A percentile compares a stretch with the other conserved stretches of the same genome.
Evolutionary conservation across 2,329 filamentous ascomycete species (phyloP).

Genomic region (Cadophora sp.): DNA sequence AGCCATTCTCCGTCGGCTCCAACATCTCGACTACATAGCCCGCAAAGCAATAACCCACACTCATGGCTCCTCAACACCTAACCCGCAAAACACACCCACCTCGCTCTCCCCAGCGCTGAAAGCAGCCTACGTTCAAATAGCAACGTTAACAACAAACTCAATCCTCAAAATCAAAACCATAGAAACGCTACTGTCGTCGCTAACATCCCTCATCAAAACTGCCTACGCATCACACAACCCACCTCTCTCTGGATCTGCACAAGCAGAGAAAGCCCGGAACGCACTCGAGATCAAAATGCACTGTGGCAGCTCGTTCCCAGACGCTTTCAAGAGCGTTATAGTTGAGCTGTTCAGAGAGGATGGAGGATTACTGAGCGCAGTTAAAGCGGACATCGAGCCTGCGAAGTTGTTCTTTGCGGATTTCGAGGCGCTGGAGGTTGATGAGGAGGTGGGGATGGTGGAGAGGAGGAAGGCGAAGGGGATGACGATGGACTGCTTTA

Average conservation of each 20-base stretch:
- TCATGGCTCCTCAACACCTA: constrained; percentile 19
- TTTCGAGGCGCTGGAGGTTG: constrained; percentile 43
- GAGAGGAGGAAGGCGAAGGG: constrained; percentile 31
- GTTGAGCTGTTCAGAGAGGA: constrained; percentile 39
- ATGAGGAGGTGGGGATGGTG: constrained; percentile 40
- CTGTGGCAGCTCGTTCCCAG: constrained; percentile 43
- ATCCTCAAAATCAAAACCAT: constrained; percentile 43
- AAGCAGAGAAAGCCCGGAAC: constrained; percentile 39
- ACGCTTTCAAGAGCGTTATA: constrained; percentile 44
- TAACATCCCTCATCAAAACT: constrained; percentile 40
- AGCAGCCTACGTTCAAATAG: constrained; percentile 43
- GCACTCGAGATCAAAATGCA: constrained; percentile 44
- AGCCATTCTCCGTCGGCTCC: constrained; percentile 69
- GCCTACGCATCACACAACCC: constrained; percentile 38
- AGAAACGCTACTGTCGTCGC: constrained; percentile 41
- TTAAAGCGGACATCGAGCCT: constrained; percentile 45
- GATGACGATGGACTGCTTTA: constrained; percentile 44
- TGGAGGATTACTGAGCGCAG: constrained; percentile 36
- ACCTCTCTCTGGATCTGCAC: constrained; percentile 30
- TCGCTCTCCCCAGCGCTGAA: constrained; percentile 38
- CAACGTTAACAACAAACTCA: constrained; percentile 39
- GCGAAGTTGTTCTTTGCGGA: constrained; percentile 46
- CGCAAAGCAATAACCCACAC: constrained; percentile 40
- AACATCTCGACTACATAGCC: constrained; percentile 57
- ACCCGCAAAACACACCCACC: constrained; percentile 20